Evolutionary conservation across 202 grass and related monocot species (phyloP).

Genomic region (Sporobolus alterniflorus): DNA sequence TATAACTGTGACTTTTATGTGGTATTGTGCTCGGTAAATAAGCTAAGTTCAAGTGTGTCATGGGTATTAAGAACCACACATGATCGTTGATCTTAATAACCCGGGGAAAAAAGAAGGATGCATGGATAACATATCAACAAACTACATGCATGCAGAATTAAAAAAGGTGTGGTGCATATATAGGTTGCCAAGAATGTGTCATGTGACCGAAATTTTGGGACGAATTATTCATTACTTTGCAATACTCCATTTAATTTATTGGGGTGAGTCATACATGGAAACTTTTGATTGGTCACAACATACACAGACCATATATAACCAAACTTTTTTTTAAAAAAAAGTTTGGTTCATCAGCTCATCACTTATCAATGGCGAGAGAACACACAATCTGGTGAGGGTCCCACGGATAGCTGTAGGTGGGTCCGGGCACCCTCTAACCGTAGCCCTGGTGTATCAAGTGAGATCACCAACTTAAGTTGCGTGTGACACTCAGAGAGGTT

Average conservation of each 20-base stretch:
- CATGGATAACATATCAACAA: too few species aligned
- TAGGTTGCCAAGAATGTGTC: too few species aligned
- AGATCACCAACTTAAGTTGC: slow-evolving; percentile 18
- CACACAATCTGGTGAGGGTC: slow-evolving; percentile 22
- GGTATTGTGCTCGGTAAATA: too few species aligned
- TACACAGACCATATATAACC: not conserved
- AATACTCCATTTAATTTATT: not conserved
- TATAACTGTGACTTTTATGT: too few species aligned
- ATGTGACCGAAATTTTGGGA: too few species aligned
- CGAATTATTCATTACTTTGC: not conserved
- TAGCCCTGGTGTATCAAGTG: not conserved
- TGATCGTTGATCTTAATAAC: too few species aligned
- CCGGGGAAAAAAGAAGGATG: too few species aligned
- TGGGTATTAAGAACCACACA: too few species aligned
- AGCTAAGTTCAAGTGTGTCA: too few species aligned
- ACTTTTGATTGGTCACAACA: not conserved
- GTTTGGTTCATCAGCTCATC: not conserved
- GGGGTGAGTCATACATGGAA: not conserved
- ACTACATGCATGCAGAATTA: too few species aligned
- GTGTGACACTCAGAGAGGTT: not conserved
- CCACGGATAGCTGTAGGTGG: not conserved
- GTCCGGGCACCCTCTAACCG: not conserved
- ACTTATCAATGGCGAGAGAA: slow-evolving; percentile 6
- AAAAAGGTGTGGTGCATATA: too few species aligned
- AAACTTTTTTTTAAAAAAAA: not conserved